Conservation (phyloP, 73 alveolate genomes). For the Tetrahymena elliotti region DNA sequence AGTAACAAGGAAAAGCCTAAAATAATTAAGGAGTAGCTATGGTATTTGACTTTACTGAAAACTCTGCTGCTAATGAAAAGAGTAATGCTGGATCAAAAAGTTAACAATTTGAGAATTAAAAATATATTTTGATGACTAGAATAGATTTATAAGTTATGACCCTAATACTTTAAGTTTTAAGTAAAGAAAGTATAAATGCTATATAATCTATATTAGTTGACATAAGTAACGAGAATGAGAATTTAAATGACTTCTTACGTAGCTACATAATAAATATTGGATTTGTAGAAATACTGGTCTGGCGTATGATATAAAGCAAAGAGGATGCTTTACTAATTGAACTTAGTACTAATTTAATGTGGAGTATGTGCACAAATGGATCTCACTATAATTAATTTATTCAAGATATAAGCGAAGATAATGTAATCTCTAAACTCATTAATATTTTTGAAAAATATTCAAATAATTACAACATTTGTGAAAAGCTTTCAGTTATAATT, state of each 20-base stretch:
- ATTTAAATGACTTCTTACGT: not conserved
- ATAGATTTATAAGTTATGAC: not conserved
- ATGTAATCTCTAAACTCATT: not conserved
- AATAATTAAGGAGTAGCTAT: not conserved
- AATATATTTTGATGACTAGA: not conserved
- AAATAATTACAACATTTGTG: not conserved
- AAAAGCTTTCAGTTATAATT: not conserved
- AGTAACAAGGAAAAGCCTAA: not conserved
- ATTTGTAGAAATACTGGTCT: not conserved
- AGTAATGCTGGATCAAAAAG: not conserved
- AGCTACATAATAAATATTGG: not conserved
- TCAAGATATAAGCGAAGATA: not conserved
- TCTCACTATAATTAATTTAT: not conserved
- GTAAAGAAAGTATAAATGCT: not conserved
- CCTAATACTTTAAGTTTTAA: not conserved
- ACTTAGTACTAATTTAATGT: not conserved
- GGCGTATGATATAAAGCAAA: not conserved
- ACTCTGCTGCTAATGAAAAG: not conserved
- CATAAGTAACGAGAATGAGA: not conserved
- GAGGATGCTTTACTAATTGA: not conserved
- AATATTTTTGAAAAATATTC: not conserved
- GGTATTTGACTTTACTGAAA: not conserved
- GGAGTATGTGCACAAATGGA: not conserved
- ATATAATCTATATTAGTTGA: not conserved
- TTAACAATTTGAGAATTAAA: not conserved